A percentile compares a stretch with the other conserved stretches of the same genome.
Evolutionary conservation across 768 basidiomycete species (phyloP).

Genomic region (Panaeolus cyanescens): DNA sequence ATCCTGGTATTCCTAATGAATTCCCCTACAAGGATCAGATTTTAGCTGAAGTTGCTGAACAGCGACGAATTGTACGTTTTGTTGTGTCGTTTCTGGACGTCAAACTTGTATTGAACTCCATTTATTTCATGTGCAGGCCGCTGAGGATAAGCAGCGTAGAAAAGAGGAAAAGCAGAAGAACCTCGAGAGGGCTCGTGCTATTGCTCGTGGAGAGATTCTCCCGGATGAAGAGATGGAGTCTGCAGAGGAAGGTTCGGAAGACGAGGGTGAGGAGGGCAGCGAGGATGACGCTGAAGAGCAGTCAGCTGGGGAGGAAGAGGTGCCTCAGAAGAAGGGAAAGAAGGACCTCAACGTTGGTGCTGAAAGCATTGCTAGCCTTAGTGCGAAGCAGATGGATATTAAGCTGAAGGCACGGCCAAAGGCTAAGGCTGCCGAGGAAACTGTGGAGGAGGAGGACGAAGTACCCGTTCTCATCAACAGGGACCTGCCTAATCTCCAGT

Average conservation of each 20-base stretch:
- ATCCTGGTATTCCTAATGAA: constrained; percentile 91
- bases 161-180: constrained; percentile 58
- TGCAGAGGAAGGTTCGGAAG: constrained; percentile 12
- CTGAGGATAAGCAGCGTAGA: constrained; percentile 72
- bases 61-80: constrained; percentile 66
- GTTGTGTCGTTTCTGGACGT: neutral
- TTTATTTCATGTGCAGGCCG: constrained; percentile 45
- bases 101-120: constrained; percentile 1
- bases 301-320: constrained; percentile 22
- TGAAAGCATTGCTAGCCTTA: constrained; percentile 48
- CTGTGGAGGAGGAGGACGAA: constrained; percentile 51
- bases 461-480: constrained; percentile 64
- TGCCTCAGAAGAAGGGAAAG: constrained; percentile 28
- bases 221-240: constrained; percentile 29
- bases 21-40: constrained; percentile 96
- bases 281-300: constrained; percentile 26
- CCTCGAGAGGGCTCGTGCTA: constrained; percentile 24
- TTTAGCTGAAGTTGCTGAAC: constrained; percentile 84
- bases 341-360: constrained; percentile 50
- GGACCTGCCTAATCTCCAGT: constrained; percentile 58
- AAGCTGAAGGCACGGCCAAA: constrained; percentile 33
- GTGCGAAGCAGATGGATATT: constrained; percentile 39
- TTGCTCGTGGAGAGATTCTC: constrained; percentile 22
- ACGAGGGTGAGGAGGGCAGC: constrained; percentile 14
- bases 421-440: constrained; percentile 24